Conservation (phyloP, 2,329 filamentous ascomycete species). For the Diaporthe aspalathi region DNA sequence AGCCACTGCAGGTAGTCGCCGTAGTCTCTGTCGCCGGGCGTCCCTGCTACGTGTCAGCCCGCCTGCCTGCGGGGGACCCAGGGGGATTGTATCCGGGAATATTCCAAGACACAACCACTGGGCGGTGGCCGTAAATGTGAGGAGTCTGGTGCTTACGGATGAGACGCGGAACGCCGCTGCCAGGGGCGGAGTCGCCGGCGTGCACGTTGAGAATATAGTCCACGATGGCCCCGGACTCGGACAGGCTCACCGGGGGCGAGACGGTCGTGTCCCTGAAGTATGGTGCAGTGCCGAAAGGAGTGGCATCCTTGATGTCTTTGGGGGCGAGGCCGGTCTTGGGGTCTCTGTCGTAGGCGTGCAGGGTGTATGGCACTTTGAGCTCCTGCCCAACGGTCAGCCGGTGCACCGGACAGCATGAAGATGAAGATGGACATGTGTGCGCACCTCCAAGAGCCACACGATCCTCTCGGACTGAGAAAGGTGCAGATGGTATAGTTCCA, state of each 20-base stretch:
- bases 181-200: conserved; percentile 9
- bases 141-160: conserved; percentile 38
- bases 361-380: conserved; percentile 63
- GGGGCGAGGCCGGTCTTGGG: conserved; percentile 48
- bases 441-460: conserved; percentile 70
- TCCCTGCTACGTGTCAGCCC: conserved; percentile 41
- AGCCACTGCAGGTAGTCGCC: conserved; percentile 74
- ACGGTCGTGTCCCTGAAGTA: conserved; percentile 68
- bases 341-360: conserved; percentile 47
- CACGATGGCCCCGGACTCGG: conserved; percentile 69
- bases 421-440: background rate
- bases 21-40: conserved; percentile 64
- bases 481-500: conserved; percentile 65
- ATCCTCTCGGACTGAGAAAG: conserved; percentile 73
- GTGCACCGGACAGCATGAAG: background rate
- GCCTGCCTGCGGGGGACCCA: no score
- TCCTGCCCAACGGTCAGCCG: conserved; percentile 51
- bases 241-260: conserved; percentile 53
- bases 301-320: conserved; percentile 54
- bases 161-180: conserved; percentile 20
- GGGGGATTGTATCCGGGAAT: no score
- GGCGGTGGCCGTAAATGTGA: no score
- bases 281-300: conserved; percentile 67
- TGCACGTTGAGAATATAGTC: conserved; percentile 67
- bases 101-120: no score